Evolutionary conservation across 257 asterid genomes (phyloP).

Genomic region (Marsdenia floribunda): DNA sequence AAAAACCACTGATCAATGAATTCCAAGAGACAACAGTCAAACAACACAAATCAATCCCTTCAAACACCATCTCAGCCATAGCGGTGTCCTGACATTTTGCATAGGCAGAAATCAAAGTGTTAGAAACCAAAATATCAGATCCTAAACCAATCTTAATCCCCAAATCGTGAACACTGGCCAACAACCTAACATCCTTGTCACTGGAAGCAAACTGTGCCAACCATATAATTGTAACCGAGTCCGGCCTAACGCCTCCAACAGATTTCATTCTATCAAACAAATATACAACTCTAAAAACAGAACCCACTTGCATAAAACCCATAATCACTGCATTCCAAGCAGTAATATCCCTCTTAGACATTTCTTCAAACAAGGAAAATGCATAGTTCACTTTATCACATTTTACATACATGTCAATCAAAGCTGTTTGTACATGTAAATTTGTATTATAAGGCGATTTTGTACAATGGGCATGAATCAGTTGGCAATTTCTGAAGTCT

Average conservation of each 20-base stretch:
- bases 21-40: slow-evolving; percentile 64
- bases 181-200: slow-evolving; percentile 24
- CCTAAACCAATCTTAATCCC: slow-evolving; percentile 43
- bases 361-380: slow-evolving; percentile 51
- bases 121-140: slow-evolving; percentile 39
- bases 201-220: slow-evolving; percentile 40
- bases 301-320: slow-evolving; percentile 43
- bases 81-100: slow-evolving; percentile 31
- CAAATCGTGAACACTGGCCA: slow-evolving; percentile 47
- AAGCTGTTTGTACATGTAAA: slow-evolving; percentile 53
- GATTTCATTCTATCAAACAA: slow-evolving; percentile 40
- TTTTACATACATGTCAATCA: slow-evolving; percentile 54
- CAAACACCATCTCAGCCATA: slow-evolving; percentile 45
- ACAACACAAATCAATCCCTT: slow-evolving; percentile 26
- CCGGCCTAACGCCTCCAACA: slow-evolving; percentile 47
- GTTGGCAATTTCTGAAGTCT: slow-evolving; percentile 28
- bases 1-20: slow-evolving; percentile 55
- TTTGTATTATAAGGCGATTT: slow-evolving; percentile 40
- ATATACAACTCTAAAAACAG: slow-evolving; percentile 24
- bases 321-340: slow-evolving; percentile 61
- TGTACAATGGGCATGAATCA: slow-evolving; percentile 37
- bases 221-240: slow-evolving; percentile 49
- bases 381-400: slow-evolving; percentile 41
- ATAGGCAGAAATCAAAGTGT: slow-evolving; percentile 52
- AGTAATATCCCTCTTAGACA: slow-evolving; percentile 51